Base-by-base conservation (phyloP, 2,329 filamentous ascomycete genomes). In the Harringtonia lauricola region DNA sequence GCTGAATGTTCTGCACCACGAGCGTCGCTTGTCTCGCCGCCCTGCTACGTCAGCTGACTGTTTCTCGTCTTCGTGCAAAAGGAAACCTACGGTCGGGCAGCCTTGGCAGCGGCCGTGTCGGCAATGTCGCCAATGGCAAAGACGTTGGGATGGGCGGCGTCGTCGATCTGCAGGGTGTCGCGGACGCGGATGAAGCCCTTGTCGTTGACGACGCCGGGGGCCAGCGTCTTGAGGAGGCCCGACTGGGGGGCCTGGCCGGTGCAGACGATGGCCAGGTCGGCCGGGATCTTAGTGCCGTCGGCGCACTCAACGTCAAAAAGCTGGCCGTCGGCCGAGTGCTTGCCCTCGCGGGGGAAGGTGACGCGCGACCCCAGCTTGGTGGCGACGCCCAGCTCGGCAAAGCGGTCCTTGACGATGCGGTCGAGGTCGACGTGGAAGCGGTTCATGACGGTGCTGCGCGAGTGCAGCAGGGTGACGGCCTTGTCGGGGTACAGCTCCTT, bases 51-150 rank as follows among this genome's bases (percentile, higher is more conserved):
- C n/a, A n/a, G n/a, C n/a, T n/a, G n/a, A n/a, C n/a, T n/a, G n/a
- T n/a, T n/a, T n/a, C n/a, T n/a, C n/a, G n/a, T n/a, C n/a, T n/a
- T n/a, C n/a, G n/a, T n/a, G n/a, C n/a, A n/a, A n/a, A n/a, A n/a
- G n/a, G n/a, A n/a, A n/a, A 34, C 38, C 8, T 14, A 39, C 36
- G 47, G 47, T 14, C 48, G 28, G 2, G 48, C 48, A 9, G 45
- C 45, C 5, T 68, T 70, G 33, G 62, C 59, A 0, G 63, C 62
- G 1, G 66, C 64, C 1, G 67, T 68, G 28, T 74, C 72, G 8
- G 76, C 70, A 7, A 84, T 72, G 48, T 83, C 79, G n/a, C 80
- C 80, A 21, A 76, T 70, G 2, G 72, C 74, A 51, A 78, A 83
- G 4, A 83, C 64, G 47, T 78, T 69, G 13, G 46, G 39, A 19